Base-by-base conservation (phyloP, 148 eudicot species). In the Fagopyrum tataricum region DNA sequence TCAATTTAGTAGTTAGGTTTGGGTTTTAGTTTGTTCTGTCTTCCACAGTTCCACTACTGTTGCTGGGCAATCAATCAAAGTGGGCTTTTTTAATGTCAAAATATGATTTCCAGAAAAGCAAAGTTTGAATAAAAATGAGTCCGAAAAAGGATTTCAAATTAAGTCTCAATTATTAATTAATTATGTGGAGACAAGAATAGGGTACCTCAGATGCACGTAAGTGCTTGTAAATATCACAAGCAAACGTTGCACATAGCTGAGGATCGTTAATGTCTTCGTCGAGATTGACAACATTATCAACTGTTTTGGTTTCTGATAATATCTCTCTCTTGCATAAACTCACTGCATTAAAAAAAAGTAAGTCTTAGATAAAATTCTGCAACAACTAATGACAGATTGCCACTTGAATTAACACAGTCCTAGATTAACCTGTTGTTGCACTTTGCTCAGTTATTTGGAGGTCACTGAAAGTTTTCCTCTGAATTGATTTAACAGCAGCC, bases 211-310 rank as follows among this genome's bases (percentile, higher is more conserved):
- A 84, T 72, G 87, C 88, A 70, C 89, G 84, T 73, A 95, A 81
- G 76, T 91, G 91, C 71, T 88, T 88, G 87, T 91, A 95, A 49
- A 95, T 95, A 78, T 95, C 98, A 73, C 93, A 90, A 55, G 97
- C 96, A 76, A 91, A 84, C 67, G 93, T 88, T 37, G 98, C 89
- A 81, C 98, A 95, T 49, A 85, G 70, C 81, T 95, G 97, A 44
- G 98, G 98, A 72, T 95, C 96, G 78, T 64, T 69, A 56, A 83
- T 67, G 79, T 85, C 84, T 67, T 84, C 82, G 83, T 95, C 98
- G 73, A 95, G 76, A 73, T 90, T 77, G 62, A 85, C 85, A 74
- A 88, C 81, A 51, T 80, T 73, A 6, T 89, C 88, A 26, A 42
- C 70, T 5, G 73, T 72, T 10, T 79, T 89, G 74, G 83, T 78